Conservation (phyloP, 2,329 filamentous ascomycete genomes). For the Trichoderma koningii region DNA sequence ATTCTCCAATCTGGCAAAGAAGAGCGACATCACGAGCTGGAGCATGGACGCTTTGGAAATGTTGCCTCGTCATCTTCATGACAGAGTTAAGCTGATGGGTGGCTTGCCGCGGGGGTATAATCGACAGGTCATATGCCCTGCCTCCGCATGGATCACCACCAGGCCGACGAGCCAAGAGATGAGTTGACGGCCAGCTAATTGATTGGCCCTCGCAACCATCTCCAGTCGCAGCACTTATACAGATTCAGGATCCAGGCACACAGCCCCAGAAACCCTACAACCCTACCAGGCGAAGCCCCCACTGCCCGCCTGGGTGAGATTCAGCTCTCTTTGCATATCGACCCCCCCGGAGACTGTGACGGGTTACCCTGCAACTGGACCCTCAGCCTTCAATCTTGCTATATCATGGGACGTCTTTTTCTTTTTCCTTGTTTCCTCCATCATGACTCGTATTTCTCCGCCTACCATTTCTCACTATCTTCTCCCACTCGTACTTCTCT, state of each 20-base stretch:
- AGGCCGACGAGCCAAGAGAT: background rate
- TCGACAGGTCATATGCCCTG: conserved; percentile 18
- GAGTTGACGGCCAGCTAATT: background rate
- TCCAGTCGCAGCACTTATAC: background rate
- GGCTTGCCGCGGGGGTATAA: background rate
- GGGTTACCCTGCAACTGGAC: conserved; percentile 5
- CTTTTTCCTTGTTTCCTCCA: background rate
- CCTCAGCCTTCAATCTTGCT: conserved; percentile 1
- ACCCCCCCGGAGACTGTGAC: background rate
- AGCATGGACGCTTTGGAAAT: conserved; percentile 1
- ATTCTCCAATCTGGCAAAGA: background rate
- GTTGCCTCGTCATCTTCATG: background rate
- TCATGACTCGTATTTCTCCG: background rate
- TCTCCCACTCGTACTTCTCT: background rate
- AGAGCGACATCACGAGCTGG: background rate
- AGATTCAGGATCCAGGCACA: background rate
- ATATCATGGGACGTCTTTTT: background rate
- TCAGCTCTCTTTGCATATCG: background rate
- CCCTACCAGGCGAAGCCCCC: background rate
- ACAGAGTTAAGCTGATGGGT: background rate
- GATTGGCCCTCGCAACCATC: background rate
- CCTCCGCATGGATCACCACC: conserved; percentile 17
- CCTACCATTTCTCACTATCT: background rate
- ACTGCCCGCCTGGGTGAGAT: background rate
- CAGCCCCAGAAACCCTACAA: background rate